Conservation (phyloP, 2,329 filamentous ascomycete species). For the Pyrenochaeta sp. region DNA sequence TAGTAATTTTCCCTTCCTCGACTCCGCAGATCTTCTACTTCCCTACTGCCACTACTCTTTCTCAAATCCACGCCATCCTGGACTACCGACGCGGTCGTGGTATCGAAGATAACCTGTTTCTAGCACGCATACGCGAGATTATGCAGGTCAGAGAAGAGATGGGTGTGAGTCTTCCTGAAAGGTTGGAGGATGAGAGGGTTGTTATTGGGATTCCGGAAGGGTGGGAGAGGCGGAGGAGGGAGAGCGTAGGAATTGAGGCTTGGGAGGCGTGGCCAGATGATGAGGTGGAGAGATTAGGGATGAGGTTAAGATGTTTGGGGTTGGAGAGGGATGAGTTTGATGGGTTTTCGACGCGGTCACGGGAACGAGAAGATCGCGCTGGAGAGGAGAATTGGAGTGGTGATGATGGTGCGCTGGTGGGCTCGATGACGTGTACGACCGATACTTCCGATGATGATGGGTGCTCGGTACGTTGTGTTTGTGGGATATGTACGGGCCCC, state of each 20-base stretch:
- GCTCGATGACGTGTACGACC: neutral
- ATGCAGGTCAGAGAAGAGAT: slow-evolving; percentile 17
- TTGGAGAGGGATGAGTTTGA: neutral
- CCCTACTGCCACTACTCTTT: slow-evolving; percentile 17
- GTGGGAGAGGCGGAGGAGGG: neutral
- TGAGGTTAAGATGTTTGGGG: neutral
- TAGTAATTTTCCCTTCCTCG: neutral
- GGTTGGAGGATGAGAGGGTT: slow-evolving; percentile 7
- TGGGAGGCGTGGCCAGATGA: neutral
- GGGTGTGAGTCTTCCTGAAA: slow-evolving; percentile 18
- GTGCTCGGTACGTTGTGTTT: neutral
- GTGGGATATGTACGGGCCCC: neutral
- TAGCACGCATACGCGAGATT: slow-evolving; percentile 17
- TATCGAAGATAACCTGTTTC: slow-evolving; percentile 1
- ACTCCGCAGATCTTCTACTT: slow-evolving; percentile 21
- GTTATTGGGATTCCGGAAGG: slow-evolving; percentile 14
- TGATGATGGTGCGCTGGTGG: neutral
- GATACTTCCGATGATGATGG: neutral
- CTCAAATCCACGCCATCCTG: slow-evolving; percentile 16
- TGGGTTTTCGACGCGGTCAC: too few species aligned
- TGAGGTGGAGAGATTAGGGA: neutral
- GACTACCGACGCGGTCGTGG: neutral
- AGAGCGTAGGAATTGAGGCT: neutral
- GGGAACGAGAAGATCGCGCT: neutral
- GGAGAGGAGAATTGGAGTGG: too few species aligned